phyloP scores from a whole-genome alignment of 208 protist species.

The Leishmania tarentolae region DNA sequence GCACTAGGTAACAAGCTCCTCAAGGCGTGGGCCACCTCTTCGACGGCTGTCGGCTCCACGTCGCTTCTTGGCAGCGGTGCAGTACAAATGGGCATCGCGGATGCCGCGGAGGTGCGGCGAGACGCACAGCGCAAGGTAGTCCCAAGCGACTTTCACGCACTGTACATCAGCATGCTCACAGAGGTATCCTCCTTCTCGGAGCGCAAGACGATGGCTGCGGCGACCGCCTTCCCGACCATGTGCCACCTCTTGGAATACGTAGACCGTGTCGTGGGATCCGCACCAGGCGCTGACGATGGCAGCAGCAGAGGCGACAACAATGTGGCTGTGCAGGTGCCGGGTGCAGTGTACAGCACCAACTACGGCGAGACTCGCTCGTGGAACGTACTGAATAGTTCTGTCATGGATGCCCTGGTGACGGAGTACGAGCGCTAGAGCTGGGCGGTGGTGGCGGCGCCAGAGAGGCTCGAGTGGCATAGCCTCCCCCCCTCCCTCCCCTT shows the following conservation, averaged over 20 bases:
- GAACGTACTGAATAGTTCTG: constrained; percentile 43
- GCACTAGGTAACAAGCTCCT: constrained; percentile 30
- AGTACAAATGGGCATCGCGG: background rate
- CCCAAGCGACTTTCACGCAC: constrained; percentile 65
- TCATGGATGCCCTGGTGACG: constrained; percentile 35
- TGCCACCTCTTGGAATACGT: constrained; percentile 57
- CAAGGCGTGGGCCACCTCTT: constrained; percentile 5
- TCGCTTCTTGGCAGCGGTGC: background rate
- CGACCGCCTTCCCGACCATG: constrained; percentile 67
- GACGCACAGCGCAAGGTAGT: constrained; percentile 66
- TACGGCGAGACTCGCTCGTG: constrained; percentile 41
- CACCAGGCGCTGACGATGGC: constrained; percentile 1
- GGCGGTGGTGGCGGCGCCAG: background rate
- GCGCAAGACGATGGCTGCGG: constrained; percentile 50
- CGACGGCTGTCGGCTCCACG: background rate
- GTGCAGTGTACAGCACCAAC: constrained; percentile 36
- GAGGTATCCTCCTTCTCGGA: constrained; percentile 70
- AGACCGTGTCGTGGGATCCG: constrained; percentile 18
- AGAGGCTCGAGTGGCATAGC: no score
- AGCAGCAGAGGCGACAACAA: no score
- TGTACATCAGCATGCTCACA: constrained; percentile 72
- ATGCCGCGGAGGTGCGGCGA: constrained; percentile 31
- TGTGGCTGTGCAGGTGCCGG: background rate
- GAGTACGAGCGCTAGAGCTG: constrained; percentile 27
- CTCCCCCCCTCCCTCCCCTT: no score